Evolutionary conservation across 768 basidiomycete genomes (phyloP), one percentile per base, ranked within the genome.

Genomic region (Clitopilus hobsonii): DNA sequence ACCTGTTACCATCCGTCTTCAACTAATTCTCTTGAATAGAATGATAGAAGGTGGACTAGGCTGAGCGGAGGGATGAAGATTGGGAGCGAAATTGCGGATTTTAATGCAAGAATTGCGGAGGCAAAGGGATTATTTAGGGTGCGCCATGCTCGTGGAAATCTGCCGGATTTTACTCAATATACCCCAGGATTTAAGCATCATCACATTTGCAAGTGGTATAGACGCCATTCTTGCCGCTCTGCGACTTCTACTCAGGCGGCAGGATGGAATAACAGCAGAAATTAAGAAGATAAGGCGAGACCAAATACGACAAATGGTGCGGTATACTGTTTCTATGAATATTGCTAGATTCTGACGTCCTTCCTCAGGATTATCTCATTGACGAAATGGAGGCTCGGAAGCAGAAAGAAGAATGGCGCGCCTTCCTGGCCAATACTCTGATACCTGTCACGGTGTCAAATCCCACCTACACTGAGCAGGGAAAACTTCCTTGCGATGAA

Each of bases 401-500:
- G 25, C 51, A 60, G 36, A 49, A 51, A 6, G 54, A 55, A 27
- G 57, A 45, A 28, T 36, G 60, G 23, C 51, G 52, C 14, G 13
- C 16, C 7, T 61, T 51, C 30, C 29, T 57, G 14, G 49, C 49
- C 5, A 32, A 57, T 29, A 57, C 26, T n/a, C 51, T 57, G 25
- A 36, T 47, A 11, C 47, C 36, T 14, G 32, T 52, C 30, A 49
- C 60, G 13, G 49, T 61, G 23, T 27, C 28, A 20, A 61, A 59
- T 24, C 29, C 58, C 20, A 52, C 57, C 2, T 61, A 61, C 36
- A 32, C 25, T 14, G 51, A 57, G 13, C 61, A 61, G 52, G 58
- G 54, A 14, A 61, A 61, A 45, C 50, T 24, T 13, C 58, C 61
- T 8, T 61, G 61, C 32, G 58, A 59, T 49, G 48, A 50, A 6